phyloP scores from a whole-genome alignment of 1,284 basidiomycete genomes.

The Cutaneotrichosporon daszewskae region DNA sequence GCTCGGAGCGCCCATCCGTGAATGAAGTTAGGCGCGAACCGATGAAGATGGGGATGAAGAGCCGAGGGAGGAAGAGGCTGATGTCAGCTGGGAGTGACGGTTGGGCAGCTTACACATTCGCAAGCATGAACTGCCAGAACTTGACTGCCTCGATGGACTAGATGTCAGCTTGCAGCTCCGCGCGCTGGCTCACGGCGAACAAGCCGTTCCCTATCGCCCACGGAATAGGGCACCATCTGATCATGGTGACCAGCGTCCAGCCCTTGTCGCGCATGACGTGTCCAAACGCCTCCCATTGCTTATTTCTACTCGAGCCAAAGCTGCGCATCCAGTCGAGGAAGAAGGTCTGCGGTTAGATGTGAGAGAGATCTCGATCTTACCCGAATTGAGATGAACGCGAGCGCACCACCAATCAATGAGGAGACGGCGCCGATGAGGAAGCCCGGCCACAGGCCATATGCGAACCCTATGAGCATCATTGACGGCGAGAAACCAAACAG shows the following conservation, averaged over 20 bases:
- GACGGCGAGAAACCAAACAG: constrained; percentile 44
- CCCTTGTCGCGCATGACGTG: constrained; percentile 47
- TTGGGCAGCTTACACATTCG: constrained; percentile 33
- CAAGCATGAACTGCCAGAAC: constrained; percentile 44
- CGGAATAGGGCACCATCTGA: constrained; percentile 46
- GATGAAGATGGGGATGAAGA: constrained; percentile 45
- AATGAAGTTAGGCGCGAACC: constrained; percentile 43
- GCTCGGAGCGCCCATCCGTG: constrained; percentile 23
- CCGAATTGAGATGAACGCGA: constrained; percentile 42
- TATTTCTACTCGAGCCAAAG: constrained; percentile 31
- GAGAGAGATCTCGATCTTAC: constrained; percentile 18
- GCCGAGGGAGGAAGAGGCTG: constrained; percentile 35
- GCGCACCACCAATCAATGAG: constrained; percentile 33
- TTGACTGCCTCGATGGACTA: constrained; percentile 45
- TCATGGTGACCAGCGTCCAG: constrained; percentile 44
- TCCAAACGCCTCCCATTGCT: constrained; percentile 46
- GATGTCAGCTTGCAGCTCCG: background rate
- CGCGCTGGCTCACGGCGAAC: constrained; percentile 37
- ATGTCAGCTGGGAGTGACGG: background rate
- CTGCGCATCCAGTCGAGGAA: constrained; percentile 39
- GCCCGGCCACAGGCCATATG: constrained; percentile 44
- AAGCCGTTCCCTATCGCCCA: constrained; percentile 46
- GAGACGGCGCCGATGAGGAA: constrained; percentile 31
- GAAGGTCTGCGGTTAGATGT: constrained; percentile 29
- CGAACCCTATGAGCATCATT: constrained; percentile 45